phyloP scores from a whole-genome alignment of 2,329 filamentous ascomycete species.

The Sporothrix pseudoabietina region DNA sequence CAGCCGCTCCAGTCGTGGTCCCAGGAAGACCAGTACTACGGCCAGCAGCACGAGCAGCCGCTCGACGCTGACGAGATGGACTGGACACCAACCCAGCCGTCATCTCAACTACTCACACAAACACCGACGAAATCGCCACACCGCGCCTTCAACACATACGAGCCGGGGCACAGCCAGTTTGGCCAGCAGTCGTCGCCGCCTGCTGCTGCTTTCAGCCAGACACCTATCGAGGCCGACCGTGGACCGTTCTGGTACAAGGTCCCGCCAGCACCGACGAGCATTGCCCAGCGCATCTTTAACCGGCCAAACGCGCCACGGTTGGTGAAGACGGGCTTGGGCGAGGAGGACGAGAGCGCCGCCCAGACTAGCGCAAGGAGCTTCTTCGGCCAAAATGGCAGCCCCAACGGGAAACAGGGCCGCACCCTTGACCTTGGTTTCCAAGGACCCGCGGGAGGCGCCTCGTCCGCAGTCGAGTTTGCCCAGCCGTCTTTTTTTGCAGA shows the following conservation, averaged over 20 bases:
- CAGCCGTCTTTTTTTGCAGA: slow-evolving; percentile 64
- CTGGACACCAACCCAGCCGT: slow-evolving; percentile 62
- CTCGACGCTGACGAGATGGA: slow-evolving; percentile 66
- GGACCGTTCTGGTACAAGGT: slow-evolving; percentile 70
- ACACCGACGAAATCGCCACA: slow-evolving; percentile 52
- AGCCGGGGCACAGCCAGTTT: slow-evolving; percentile 37
- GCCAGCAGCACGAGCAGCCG: neutral
- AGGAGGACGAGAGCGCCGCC: slow-evolving; percentile 37
- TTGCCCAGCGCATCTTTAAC: slow-evolving; percentile 63
- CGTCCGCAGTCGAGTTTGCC: slow-evolving; percentile 38
- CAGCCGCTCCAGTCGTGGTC: slow-evolving; percentile 12
- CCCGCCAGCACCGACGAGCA: slow-evolving; percentile 68
- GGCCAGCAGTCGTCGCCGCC: slow-evolving; percentile 45
- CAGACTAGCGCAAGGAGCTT: neutral
- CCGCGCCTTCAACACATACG: slow-evolving; percentile 56
- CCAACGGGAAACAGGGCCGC: neutral
- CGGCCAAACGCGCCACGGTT: slow-evolving; percentile 60
- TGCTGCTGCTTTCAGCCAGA: slow-evolving; percentile 50
- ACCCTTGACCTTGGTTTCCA: neutral
- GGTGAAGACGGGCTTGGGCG: slow-evolving; percentile 39
- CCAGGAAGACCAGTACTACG: slow-evolving; percentile 34
- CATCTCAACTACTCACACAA: slow-evolving; percentile 39
- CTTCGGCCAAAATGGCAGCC: slow-evolving; percentile 1
- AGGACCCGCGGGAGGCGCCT: neutral
- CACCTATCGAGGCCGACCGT: slow-evolving; percentile 48